Evolutionary conservation across 352 stramenopile species (phyloP), one percentile per base, ranked within the genome.

Genomic region (Peronospora destructor): DNA sequence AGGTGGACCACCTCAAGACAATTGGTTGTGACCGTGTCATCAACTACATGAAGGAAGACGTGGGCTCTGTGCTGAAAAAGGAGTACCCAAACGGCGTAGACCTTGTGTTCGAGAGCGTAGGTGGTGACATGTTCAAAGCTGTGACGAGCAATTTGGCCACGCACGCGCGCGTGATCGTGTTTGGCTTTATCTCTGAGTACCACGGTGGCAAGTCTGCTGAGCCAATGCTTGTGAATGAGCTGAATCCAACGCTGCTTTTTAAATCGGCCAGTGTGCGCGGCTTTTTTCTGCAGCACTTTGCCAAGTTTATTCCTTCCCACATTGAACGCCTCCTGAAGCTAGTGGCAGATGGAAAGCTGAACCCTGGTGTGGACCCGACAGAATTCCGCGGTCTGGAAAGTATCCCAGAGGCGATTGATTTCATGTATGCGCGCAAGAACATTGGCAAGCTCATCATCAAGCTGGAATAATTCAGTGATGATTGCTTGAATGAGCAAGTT

Each of bases 401-500:
- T 12, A 56, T 64, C n/a, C 37, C 56, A 0, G 56, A 60, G 12
- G 56, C 50, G 0, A 60, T 64, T n/a, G 56, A 64, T 28, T 64
- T 40, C 49, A 64, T 64, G 56, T 64, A 64, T 19, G 56, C 37
- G 6, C 56, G 56, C 21, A 59, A 64, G 40, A 64, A 64, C 28
- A 60, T 60, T 9, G 56, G 56, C 23, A 64, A 64, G 56, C 28
- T 64, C 5, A 56, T 64, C 13, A 47, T 64, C 12, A 60, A 64
- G 19, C 33, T 64, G 6, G 44, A 53, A 36, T 63, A 51, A 36
- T 14, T 38, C 30, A 3, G 8, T 49, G 6, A 0, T 14, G 7
- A 12, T 12, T 40, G 11, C 32, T 14, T 1, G 9, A 19, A 46
- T 6, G 28, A 32, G 28, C 7, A 12, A 32, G 28, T 0, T 16